Conservation (phyloP, 1,139 yeast species). For the Diutina neorugosa region DNA sequence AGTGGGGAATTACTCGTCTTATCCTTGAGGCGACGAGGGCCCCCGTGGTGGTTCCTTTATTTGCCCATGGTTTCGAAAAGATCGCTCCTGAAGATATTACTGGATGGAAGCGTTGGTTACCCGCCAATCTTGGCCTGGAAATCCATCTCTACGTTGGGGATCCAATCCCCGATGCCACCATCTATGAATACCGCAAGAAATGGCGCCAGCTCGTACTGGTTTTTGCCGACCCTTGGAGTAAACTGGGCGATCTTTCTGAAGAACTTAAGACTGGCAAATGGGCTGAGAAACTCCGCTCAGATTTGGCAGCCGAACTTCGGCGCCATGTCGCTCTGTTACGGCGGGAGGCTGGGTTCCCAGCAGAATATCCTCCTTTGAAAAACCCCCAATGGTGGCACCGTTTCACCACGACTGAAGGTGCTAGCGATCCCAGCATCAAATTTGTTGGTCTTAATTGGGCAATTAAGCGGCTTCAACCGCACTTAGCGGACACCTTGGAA, state of each 20-base stretch:
- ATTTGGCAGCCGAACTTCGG: conserved; percentile 59
- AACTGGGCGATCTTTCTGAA: conserved; percentile 48
- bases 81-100: conserved; percentile 72
- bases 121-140: conserved; percentile 55
- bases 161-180: conserved; percentile 48
- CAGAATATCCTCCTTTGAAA: conserved; percentile 43
- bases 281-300: conserved; percentile 53
- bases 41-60: conserved; percentile 86
- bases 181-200: conserved; percentile 46
- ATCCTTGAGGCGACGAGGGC: conserved; percentile 72
- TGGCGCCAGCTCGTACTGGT: conserved; percentile 57
- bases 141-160: conserved; percentile 65
- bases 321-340: conserved; percentile 51
- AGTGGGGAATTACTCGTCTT: conserved; percentile 88
- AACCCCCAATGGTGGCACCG: conserved; percentile 63
- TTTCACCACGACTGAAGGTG: conserved; percentile 54
- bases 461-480: conserved; percentile 50
- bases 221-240: conserved; percentile 29
- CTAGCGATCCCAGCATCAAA: conserved; percentile 50
- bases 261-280: conserved; percentile 51
- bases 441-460: conserved; percentile 79
- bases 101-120: conserved; percentile 44
- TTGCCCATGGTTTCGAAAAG: conserved; percentile 75
- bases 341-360: conserved; percentile 31
- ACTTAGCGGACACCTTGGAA: conserved; percentile 27